A percentile compares a stretch with the other conserved stretches of the same genome.
phyloP scores from a whole-genome alignment of 73 alveolate species.

The Paramecium primaurelia region DNA sequence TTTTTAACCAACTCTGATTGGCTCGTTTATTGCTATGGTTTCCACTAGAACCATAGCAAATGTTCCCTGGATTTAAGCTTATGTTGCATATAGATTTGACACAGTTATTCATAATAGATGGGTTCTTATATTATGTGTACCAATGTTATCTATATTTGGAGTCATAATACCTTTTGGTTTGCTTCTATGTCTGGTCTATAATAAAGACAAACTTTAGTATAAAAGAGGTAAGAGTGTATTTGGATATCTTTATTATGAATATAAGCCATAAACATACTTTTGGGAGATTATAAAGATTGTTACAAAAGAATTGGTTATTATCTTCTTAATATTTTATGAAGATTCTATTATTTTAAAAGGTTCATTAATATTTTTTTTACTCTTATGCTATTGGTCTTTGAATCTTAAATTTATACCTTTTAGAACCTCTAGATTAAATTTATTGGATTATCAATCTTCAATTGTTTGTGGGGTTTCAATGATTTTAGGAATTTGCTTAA shows the following conservation, averaged over 20 bases:
- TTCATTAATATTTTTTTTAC: neutral
- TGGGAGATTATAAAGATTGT: constrained; percentile 17
- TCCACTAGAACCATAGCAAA: neutral
- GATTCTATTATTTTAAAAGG: constrained; percentile 9
- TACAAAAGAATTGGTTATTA: neutral
- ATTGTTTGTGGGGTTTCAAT: neutral
- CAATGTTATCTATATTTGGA: neutral
- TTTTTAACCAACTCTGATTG: neutral
- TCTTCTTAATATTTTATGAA: neutral
- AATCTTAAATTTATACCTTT: neutral
- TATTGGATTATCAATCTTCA: neutral
- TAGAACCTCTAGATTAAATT: neutral
- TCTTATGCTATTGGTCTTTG: neutral
- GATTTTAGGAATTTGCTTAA: neutral
- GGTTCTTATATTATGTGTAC: neutral
- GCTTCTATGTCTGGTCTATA: neutral
- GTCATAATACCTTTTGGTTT: neutral
- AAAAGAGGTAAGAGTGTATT: neutral
- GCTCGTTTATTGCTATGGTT: neutral
- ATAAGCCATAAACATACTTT: neutral
- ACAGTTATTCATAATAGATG: neutral
- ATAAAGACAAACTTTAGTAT: neutral
- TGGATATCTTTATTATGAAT: constrained; percentile 3
- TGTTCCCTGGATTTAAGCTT: neutral
- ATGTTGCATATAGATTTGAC: constrained; percentile 17